phyloP scores from a whole-genome alignment of 768 basidiomycete species.

The Leucosporidium yakuticum region DNA sequence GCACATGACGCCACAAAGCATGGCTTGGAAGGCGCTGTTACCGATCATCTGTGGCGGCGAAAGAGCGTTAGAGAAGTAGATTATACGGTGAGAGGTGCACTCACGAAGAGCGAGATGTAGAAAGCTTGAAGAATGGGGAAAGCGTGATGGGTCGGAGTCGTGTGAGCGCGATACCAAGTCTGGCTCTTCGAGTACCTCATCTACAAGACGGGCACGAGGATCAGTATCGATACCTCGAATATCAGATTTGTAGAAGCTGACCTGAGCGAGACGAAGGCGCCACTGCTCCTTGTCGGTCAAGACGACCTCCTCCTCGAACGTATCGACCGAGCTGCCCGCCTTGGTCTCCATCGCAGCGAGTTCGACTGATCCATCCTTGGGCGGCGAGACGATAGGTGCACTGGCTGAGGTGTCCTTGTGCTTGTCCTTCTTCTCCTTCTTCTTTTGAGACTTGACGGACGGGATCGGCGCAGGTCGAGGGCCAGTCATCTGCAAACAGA shows the following conservation, averaged over 20 bases:
- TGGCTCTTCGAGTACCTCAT: constrained; percentile 49
- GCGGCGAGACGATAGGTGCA: too few relatives aligned
- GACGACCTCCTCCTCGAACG: constrained; percentile 66
- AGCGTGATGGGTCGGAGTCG: constrained; percentile 61
- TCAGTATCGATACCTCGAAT: neutral
- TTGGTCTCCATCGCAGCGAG: constrained; percentile 4
- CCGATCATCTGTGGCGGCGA: constrained; percentile 50
- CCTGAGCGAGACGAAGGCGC: constrained; percentile 65
- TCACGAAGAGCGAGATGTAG: constrained; percentile 64
- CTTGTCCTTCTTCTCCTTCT: neutral
- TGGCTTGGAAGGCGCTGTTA: constrained; percentile 73
- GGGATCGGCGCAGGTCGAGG: neutral
- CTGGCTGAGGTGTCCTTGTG: neutral
- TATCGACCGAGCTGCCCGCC: constrained; percentile 44
- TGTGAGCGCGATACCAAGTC: constrained; percentile 83
- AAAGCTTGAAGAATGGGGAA: constrained; percentile 52
- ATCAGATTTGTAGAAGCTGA: constrained; percentile 50
- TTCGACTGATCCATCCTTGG: constrained; percentile 1
- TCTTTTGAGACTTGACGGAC: neutral
- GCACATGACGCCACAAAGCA: constrained; percentile 17
- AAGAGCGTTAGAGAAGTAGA: neutral
- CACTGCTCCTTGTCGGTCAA: constrained; percentile 60
- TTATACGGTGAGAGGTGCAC: constrained; percentile 63
- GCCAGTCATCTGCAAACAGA: neutral
- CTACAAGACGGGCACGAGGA: neutral